phyloP scores from a whole-genome alignment of 331 rosid genomes.

The Arachis monticola region DNA sequence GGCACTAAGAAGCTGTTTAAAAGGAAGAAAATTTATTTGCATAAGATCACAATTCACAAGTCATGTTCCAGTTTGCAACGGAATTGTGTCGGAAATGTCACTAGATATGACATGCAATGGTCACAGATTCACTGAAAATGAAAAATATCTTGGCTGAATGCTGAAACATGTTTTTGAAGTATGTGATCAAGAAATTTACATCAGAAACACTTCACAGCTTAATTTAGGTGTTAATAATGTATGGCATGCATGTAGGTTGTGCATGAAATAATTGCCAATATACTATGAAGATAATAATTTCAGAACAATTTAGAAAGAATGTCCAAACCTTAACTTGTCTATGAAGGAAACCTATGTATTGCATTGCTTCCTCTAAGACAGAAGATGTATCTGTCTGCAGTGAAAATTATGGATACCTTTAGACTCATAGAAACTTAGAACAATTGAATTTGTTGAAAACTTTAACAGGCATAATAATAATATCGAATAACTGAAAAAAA shows the following conservation, averaged over 20 bases:
- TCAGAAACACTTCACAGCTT: not conserved
- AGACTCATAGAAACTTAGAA: slow-evolving; percentile 21
- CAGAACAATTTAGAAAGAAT: slow-evolving; percentile 38
- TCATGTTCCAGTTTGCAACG: not conserved
- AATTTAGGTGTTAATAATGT: slow-evolving; percentile 11
- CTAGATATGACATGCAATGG: not conserved
- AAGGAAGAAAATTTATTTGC: slow-evolving; percentile 25
- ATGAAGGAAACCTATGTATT: slow-evolving; percentile 89
- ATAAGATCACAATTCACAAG: slow-evolving; percentile 24
- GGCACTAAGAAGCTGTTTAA: slow-evolving; percentile 85
- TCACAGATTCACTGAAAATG: not conserved
- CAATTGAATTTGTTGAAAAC: slow-evolving; percentile 26
- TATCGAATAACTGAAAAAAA: not conserved
- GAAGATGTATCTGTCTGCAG: slow-evolving; percentile 99
- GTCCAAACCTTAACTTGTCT: slow-evolving; percentile 95
- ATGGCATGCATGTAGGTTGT: not conserved
- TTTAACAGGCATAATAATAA: not conserved
- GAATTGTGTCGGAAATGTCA: not conserved
- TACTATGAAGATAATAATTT: slow-evolving; percentile 22
- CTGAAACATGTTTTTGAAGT: not conserved
- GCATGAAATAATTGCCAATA: slow-evolving; percentile 25
- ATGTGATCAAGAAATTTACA: slow-evolving; percentile 25
- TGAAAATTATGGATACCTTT: slow-evolving; percentile 33
- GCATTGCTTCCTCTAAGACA: slow-evolving; percentile 91
- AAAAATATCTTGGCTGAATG: not conserved